phyloP scores from a whole-genome alignment of 2,329 filamentous ascomycete species.

The Pyricularia sp. region DNA sequence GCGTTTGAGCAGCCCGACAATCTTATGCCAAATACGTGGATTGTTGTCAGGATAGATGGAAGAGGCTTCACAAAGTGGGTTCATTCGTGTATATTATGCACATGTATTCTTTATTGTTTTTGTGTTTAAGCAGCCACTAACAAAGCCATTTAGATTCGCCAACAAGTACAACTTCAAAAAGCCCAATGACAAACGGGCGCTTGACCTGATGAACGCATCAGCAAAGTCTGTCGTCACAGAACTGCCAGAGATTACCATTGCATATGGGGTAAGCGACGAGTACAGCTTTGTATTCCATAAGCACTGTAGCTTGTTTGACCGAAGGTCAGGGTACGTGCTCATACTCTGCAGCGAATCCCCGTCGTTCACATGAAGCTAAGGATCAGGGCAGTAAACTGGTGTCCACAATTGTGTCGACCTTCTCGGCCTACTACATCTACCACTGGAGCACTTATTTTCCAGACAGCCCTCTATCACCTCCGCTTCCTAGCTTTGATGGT shows the following conservation, averaged over 20 bases:
- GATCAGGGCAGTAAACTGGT: slow-evolving; percentile 63
- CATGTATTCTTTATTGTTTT: not conserved
- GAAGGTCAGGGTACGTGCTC: slow-evolving; percentile 56
- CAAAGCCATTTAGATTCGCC: slow-evolving; percentile 2
- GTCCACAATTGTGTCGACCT: slow-evolving; percentile 84
- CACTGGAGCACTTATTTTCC: slow-evolving; percentile 72
- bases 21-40: slow-evolving; percentile 86
- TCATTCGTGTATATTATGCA: not conserved
- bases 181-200: slow-evolving; percentile 79
- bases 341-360: not conserved
- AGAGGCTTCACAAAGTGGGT: slow-evolving; percentile 83
- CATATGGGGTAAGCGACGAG: slow-evolving; percentile 92
- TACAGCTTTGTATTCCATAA: slow-evolving; percentile 92
- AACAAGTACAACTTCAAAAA: slow-evolving; percentile 79
- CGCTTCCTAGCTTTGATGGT: slow-evolving; percentile 86
- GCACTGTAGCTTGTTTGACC: slow-evolving; percentile 71
- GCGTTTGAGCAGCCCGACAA: slow-evolving; percentile 74
- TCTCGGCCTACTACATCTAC: slow-evolving; percentile 83
- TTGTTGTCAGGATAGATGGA: slow-evolving; percentile 89
- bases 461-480: slow-evolving; percentile 57
- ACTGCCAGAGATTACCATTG: slow-evolving; percentile 75
- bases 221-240: slow-evolving; percentile 79
- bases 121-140: not conserved
- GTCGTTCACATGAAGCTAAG: not conserved
- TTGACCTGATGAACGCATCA: slow-evolving; percentile 91